phyloP scores from a whole-genome alignment of 2,329 filamentous ascomycete species.

The Colletotrichum brevisporum region DNA sequence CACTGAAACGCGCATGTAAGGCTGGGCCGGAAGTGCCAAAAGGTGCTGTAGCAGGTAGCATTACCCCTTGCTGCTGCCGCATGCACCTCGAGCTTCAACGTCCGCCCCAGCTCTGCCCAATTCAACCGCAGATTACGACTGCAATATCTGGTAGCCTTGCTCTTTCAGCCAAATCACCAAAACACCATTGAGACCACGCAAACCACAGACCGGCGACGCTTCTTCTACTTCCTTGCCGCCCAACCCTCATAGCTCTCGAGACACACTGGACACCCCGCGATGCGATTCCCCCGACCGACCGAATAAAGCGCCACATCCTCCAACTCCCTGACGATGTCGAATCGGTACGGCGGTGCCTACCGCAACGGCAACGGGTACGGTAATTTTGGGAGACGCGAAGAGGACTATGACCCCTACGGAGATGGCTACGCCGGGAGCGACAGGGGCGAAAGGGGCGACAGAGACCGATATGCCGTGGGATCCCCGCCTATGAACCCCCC shows the following conservation, averaged over 20 bases:
- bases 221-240: background rate
- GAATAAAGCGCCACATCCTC: slow-evolving; percentile 33
- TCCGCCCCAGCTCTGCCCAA: slow-evolving; percentile 5
- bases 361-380: slow-evolving; percentile 60
- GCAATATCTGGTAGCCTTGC: slow-evolving; percentile 5
- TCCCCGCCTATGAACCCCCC: slow-evolving; percentile 48
- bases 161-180: background rate
- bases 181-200: background rate
- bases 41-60: no score
- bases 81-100: slow-evolving; percentile 11
- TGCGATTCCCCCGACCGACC: slow-evolving; percentile 29
- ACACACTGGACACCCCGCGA: slow-evolving; percentile 15
- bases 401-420: slow-evolving; percentile 66
- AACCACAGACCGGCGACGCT: background rate
- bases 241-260: no score
- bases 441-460: slow-evolving; percentile 60
- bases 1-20: slow-evolving; percentile 39
- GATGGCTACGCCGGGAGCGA: slow-evolving; percentile 57
- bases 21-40: slow-evolving; percentile 25
- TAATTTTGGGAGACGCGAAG: slow-evolving; percentile 67
- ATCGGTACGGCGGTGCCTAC: slow-evolving; percentile 50
- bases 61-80: slow-evolving; percentile 28
- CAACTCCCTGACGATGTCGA: slow-evolving; percentile 39
- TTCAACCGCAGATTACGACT: slow-evolving; percentile 4
- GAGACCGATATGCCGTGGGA: slow-evolving; percentile 56